Evolutionary conservation across 371 early-diverging fungal genomes (phyloP).

Genomic region (Capniomyces stellatus): DNA sequence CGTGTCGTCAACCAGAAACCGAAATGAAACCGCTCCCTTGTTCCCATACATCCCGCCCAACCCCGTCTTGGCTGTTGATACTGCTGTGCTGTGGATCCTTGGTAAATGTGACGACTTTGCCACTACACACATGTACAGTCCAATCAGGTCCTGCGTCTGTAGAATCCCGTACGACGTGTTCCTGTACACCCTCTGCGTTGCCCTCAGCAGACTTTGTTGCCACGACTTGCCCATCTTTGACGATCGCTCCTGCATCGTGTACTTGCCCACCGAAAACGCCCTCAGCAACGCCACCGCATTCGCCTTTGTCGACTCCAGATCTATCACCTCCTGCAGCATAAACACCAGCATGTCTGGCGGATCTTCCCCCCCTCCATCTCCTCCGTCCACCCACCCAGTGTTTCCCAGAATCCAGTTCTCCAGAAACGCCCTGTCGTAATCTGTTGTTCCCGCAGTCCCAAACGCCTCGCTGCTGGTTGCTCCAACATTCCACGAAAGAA

Average conservation of each 20-base stretch:
- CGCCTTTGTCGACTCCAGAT: slow-evolving; percentile 69
- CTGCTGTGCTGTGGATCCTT: slow-evolving; percentile 67
- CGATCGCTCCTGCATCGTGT: slow-evolving; percentile 35
- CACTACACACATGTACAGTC: slow-evolving; percentile 67
- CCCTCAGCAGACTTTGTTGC: background rate
- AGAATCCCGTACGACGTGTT: slow-evolving; percentile 43
- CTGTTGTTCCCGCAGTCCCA: background rate
- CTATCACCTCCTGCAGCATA: slow-evolving; percentile 90
- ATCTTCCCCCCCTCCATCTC: background rate
- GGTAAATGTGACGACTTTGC: slow-evolving; percentile 42
- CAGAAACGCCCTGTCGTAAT: background rate
- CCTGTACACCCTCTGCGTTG: slow-evolving; percentile 17
- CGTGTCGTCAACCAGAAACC: slow-evolving; percentile 72
- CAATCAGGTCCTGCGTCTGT: slow-evolving; percentile 71
- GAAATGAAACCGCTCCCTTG: slow-evolving; percentile 73
- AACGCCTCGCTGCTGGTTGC: slow-evolving; percentile 7
- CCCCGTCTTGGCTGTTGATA: slow-evolving; percentile 64
- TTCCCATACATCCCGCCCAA: slow-evolving; percentile 70
- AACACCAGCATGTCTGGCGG: slow-evolving; percentile 66
- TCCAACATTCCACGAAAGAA: slow-evolving; percentile 24
- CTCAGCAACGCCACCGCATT: slow-evolving; percentile 52
- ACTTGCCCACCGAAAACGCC: slow-evolving; percentile 43
- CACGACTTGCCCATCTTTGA: slow-evolving; percentile 10
- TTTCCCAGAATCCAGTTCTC: background rate
- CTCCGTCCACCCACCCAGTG: background rate